Evolutionary conservation across 306 rosid genomes (phyloP).

Genomic region (Spatholobus suberectus): DNA sequence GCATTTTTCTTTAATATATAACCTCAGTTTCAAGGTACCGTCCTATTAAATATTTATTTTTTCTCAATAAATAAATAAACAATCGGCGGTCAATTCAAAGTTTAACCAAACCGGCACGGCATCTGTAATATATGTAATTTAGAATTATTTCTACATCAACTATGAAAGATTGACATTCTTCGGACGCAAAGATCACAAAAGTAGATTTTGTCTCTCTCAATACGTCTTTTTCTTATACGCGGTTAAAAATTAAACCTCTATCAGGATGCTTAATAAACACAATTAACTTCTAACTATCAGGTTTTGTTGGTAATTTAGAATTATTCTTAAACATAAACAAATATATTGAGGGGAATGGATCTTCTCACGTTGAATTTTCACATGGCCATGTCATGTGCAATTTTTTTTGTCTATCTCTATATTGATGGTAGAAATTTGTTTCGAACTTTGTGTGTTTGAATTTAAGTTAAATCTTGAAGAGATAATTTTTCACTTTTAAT

Average conservation of each 20-base stretch:
- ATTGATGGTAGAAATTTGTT: too few relatives aligned
- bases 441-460: too few relatives aligned
- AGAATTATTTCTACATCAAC: background rate
- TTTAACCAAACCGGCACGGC: conserved; percentile 15
- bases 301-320: too few relatives aligned
- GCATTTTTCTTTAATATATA: background rate
- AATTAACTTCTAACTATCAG: too few relatives aligned
- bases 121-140: background rate
- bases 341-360: too few relatives aligned
- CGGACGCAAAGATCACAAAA: too few relatives aligned
- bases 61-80: background rate
- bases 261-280: too few relatives aligned
- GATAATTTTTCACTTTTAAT: too few relatives aligned
- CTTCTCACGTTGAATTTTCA: too few relatives aligned
- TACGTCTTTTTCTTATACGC: background rate
- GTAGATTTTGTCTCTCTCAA: background rate
- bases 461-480: too few relatives aligned
- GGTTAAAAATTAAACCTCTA: background rate
- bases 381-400: too few relatives aligned
- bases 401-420: too few relatives aligned
- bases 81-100: background rate
- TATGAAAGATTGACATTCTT: background rate
- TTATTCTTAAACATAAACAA: background rate
- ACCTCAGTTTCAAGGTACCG: background rate
- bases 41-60: background rate